Percentiles rank a stretch among this genome's conserved stretches.
phyloP scores from a whole-genome alignment of 2,329 filamentous ascomycete genomes.

The Trichoderma sp. region DNA sequence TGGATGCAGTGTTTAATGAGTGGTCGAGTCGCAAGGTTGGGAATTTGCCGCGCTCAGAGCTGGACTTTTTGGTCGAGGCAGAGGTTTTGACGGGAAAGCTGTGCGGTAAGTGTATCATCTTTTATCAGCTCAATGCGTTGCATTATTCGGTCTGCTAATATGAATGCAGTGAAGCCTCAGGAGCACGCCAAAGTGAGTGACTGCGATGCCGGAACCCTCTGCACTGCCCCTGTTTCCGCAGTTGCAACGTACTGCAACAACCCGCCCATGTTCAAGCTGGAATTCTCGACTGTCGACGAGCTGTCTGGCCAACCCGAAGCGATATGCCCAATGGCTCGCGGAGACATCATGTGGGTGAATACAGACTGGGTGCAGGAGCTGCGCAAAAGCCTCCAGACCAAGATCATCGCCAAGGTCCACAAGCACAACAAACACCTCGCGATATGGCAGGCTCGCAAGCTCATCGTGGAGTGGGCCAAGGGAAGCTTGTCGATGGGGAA shows the following conservation, averaged over 20 bases:
- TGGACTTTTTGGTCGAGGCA: slow-evolving; percentile 37
- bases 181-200: slow-evolving; percentile 17
- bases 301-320: slow-evolving; percentile 26
- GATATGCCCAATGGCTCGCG: slow-evolving; percentile 34
- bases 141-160: background rate
- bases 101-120: slow-evolving; percentile 32
- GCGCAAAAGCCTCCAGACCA: slow-evolving; percentile 28
- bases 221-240: slow-evolving; percentile 31
- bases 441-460: slow-evolving; percentile 34
- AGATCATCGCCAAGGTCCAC: slow-evolving; percentile 34
- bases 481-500: slow-evolving; percentile 33
- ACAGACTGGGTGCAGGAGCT: slow-evolving; percentile 31
- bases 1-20: slow-evolving; percentile 36
- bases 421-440: slow-evolving; percentile 39
- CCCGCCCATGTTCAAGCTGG: slow-evolving; percentile 34
- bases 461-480: slow-evolving; percentile 32
- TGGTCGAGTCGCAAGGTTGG: slow-evolving; percentile 30
- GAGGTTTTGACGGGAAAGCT: slow-evolving; percentile 33
- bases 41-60: slow-evolving; percentile 29
- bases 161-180: background rate
- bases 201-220: slow-evolving; percentile 29
- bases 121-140: background rate
- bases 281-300: slow-evolving; percentile 33
- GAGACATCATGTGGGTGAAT: slow-evolving; percentile 33
- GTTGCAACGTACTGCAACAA: slow-evolving; percentile 33